Conservation (phyloP, 2,329 filamentous ascomycete genomes). For the Salinomyces thailandicus region DNA sequence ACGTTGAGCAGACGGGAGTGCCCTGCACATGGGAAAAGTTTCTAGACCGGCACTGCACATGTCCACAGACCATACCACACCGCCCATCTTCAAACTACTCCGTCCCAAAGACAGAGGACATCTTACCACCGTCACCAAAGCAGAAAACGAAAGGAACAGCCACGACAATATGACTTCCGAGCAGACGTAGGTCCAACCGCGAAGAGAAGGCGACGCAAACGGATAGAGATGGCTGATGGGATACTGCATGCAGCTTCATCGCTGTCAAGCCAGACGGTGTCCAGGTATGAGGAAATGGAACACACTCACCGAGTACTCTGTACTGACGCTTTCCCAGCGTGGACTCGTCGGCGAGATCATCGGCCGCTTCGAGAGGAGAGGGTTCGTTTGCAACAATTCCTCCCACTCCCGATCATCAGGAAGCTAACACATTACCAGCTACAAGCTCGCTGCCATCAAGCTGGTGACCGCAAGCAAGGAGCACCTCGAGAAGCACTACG, state of each 20-base stretch:
- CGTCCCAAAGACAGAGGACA: slow-evolving; percentile 38
- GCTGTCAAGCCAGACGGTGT: slow-evolving; percentile 99
- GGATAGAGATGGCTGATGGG: slow-evolving; percentile 3
- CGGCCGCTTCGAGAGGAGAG: slow-evolving; percentile 93
- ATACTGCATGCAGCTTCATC: slow-evolving; percentile 67
- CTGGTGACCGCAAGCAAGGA: slow-evolving; percentile 77
- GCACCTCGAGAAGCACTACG: slow-evolving; percentile 97
- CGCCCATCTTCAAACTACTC: slow-evolving; percentile 37
- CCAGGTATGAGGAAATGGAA: slow-evolving; percentile 62
- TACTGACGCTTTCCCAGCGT: slow-evolving; percentile 47
- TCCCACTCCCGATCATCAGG: slow-evolving; percentile 1
- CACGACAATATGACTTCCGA: slow-evolving; percentile 51
- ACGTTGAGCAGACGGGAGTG: no score
- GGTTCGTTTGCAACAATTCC: slow-evolving; percentile 55
- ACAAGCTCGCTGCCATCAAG: slow-evolving; percentile 98
- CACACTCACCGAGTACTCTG: neutral
- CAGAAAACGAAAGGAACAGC: slow-evolving; percentile 20
- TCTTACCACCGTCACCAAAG: slow-evolving; percentile 28
- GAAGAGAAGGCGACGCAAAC: neutral
- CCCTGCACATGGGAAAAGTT: no score
- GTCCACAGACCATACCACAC: slow-evolving; percentile 16
- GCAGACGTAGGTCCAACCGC: slow-evolving; percentile 61
- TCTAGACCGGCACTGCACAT: slow-evolving; percentile 1
- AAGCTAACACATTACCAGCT: slow-evolving; percentile 46
- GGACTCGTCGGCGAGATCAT: slow-evolving; percentile 97